Evolutionary conservation across 148 eudicot species (phyloP).

Genomic region (Camellia sinensis): DNA sequence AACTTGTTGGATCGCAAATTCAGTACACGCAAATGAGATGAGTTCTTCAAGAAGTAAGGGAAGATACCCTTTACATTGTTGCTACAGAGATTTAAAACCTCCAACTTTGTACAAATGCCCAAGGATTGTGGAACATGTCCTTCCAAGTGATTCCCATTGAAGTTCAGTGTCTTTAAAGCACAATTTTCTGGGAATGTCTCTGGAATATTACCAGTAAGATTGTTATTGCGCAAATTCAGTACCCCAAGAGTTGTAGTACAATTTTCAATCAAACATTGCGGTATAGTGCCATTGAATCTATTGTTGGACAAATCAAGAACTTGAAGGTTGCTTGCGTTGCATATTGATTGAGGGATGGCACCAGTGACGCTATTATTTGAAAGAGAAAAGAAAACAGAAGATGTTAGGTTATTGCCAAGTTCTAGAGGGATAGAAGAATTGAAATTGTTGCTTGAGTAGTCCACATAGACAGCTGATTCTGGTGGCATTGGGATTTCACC

Average conservation of each 20-base stretch:
- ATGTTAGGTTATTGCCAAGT: constrained; percentile 14
- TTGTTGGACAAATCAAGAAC: constrained; percentile 54
- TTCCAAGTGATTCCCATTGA: constrained; percentile 32
- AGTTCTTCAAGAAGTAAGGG: constrained; percentile 40
- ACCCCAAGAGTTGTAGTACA: constrained; percentile 18
- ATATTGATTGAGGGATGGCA: constrained; percentile 36
- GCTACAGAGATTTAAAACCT: constrained; percentile 46
- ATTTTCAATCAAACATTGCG: constrained; percentile 28
- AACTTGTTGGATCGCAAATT: constrained; percentile 47
- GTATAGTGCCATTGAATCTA: constrained; percentile 25
- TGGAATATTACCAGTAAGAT: constrained; percentile 26
- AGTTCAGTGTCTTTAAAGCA: constrained; percentile 30
- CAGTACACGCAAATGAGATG: constrained; percentile 42
- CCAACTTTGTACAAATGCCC: constrained; percentile 34
- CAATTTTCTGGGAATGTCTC: constrained; percentile 27
- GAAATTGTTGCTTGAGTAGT: constrained; percentile 38
- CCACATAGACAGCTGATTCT: constrained; percentile 19
- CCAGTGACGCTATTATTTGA: constrained; percentile 36
- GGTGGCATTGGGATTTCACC: constrained; percentile 41
- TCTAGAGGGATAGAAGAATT: constrained; percentile 16
- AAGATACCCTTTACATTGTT: constrained; percentile 39
- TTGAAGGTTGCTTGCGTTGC: constrained; percentile 24
- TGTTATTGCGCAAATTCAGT: constrained; percentile 37
- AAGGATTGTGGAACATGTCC: constrained; percentile 47
- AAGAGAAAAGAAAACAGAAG: constrained; percentile 25